Evolutionary conservation across 1,284 basidiomycete species (phyloP), one percentile per base, ranked within the genome.

Genomic region (Tetrapyrgos nigripes): DNA sequence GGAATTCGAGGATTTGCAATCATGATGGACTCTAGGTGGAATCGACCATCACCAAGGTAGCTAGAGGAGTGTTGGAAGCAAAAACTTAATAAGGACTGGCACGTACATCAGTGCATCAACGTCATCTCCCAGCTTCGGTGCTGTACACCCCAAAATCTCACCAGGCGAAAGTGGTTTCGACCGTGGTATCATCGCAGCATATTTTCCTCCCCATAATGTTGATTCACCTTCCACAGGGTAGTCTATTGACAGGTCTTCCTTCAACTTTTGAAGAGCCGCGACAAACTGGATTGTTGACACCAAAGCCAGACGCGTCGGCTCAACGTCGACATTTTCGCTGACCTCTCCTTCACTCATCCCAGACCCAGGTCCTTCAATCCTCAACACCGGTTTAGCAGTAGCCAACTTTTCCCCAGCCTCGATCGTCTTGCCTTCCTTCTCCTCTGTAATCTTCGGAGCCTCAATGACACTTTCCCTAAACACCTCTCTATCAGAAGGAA

Each of bases 21-120:
- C 97, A 99, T 99, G 72, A 98, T 96, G 13, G 93, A 93, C 75
- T 99, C 97, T 17, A 99, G 84, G 71, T 99, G 97, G 79, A 99
- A 99, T 13, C 97, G 89, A 19, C 97, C 97, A 70, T 99, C 97
- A 23, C 97, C 97, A 28, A 99, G 86, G 73, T 99, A 99, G 67
- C 94, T 96, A 67, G 19, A 53, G n/a, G 45, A 29, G 53, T 52
- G 59, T 57, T 48, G 53, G 35, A 50, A 57, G 54, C 21, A n/a
- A 28, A 55, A 48, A 45, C 48, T 57, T 28, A 33, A 53, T 37
- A 33, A 58, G 54, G 56, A 24, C 56, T 44, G 49, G 57, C 9
- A 78, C 88, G 63, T 76, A 96, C 93, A 98, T 79, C 23, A 98
- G 73, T 0, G 94, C 96, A 68, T 98, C 96, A 4, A 93, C 86